Evolutionary conservation across 1,139 yeast species (phyloP).

Genomic region (Wickerhamomyces sp.): DNA sequence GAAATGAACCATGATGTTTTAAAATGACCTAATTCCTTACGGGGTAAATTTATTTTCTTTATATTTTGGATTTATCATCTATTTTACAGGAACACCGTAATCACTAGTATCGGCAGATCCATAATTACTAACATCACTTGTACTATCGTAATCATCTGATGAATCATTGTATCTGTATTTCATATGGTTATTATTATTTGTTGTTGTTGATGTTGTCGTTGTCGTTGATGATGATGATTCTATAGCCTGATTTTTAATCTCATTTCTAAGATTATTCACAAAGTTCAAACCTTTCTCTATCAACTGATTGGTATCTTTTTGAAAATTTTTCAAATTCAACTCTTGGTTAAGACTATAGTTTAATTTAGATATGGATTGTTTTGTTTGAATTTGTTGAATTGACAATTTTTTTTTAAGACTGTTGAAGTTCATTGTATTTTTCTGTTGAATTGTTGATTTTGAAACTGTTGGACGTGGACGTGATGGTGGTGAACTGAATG

Average conservation of each 20-base stretch:
- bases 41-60: not conserved
- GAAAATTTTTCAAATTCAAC: slow-evolving; percentile 15
- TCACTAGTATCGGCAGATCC: slow-evolving; percentile 23
- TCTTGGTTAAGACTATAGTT: slow-evolving; percentile 5
- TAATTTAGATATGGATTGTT: slow-evolving; percentile 3
- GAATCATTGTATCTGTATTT: not conserved
- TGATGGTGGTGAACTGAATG: slow-evolving; percentile 1
- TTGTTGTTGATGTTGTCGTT: not conserved
- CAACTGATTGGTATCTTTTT: slow-evolving; percentile 19
- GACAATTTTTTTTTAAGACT: slow-evolving; percentile 19
- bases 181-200: not conserved
- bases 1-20: slow-evolving; percentile 18
- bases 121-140: slow-evolving; percentile 16
- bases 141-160: slow-evolving; percentile 1
- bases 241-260: slow-evolving; percentile 5
- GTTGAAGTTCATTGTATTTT: slow-evolving; percentile 10
- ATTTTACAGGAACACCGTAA: slow-evolving; percentile 21
- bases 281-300: slow-evolving; percentile 17
- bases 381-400: slow-evolving; percentile 13
- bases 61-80: not conserved
- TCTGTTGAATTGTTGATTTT: not conserved
- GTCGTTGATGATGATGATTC: too few relatives aligned
- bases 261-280: slow-evolving; percentile 16
- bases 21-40: not conserved
- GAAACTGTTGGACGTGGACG: not conserved